A percentile compares a stretch with the other conserved stretches of the same genome.
These are phyloP conservation scores for Verticillium nonalfalfae DNA, from an alignment of 2,329 filamentous ascomycete genomes.

Conservation along the genomic window DNA sequence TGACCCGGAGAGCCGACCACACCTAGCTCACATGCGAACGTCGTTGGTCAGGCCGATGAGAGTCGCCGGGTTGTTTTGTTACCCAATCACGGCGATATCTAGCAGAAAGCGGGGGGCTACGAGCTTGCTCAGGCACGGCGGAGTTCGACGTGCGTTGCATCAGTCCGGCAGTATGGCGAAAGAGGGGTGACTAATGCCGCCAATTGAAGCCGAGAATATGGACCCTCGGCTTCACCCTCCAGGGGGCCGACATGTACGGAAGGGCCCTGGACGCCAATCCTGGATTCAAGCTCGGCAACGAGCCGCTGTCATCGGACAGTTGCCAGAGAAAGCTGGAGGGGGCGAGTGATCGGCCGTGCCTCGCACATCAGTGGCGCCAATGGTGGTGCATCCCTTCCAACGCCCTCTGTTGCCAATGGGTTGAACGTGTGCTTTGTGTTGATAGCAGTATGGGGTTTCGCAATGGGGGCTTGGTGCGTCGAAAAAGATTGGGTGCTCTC, in stretches of 20 bases:
- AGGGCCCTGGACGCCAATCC: background rate
- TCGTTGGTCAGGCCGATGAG: background rate
- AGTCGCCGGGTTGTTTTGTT: background rate
- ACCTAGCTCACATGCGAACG: background rate
- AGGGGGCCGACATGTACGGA: background rate
- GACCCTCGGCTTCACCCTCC: background rate
- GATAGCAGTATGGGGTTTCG: no score
- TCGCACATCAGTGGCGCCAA: background rate
- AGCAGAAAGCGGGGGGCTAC: background rate
- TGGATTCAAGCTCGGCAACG: background rate
- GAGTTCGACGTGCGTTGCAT: background rate
- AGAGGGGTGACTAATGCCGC: background rate
- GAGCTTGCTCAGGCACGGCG: background rate
- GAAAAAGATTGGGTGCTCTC: background rate
- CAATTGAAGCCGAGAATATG: background rate
- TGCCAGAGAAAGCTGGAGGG: background rate
- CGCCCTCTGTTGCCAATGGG: background rate
- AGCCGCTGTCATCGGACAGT: background rate
- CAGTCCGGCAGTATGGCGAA: background rate
- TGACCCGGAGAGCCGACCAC: constrained; percentile 12
- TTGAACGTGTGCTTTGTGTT: background rate
- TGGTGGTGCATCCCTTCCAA: background rate
- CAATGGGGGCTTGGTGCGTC: background rate
- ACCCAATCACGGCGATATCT: background rate
- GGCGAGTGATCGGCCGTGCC: background rate